phyloP scores from a whole-genome alignment of 257 asterid genomes.

The Mentha longifolia region DNA sequence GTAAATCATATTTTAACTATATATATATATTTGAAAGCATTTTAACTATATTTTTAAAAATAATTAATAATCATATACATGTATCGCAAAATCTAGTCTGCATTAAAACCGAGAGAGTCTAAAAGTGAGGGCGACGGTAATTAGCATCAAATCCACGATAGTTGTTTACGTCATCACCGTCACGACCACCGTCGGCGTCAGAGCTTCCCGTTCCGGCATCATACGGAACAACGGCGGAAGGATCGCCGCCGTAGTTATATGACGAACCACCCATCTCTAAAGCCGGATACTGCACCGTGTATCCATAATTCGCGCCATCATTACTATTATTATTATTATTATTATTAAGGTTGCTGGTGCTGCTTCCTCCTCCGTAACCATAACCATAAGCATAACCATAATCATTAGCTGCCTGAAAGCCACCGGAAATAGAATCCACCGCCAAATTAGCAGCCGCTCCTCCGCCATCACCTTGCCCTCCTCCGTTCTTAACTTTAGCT shows the following conservation, averaged over 20 bases:
- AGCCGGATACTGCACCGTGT: slow-evolving; percentile 3
- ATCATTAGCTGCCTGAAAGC: not conserved
- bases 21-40: too few species aligned
- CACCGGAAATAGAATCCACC: not conserved
- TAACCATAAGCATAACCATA: not conserved
- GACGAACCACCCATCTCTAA: not conserved
- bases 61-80: too few species aligned
- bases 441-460: not conserved
- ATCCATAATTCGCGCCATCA: not conserved
- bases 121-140: not conserved
- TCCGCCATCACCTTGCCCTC: not conserved
- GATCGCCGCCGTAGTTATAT: not conserved
- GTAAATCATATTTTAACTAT: too few species aligned
- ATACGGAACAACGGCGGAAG: not conserved
- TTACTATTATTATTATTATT: too few species aligned
- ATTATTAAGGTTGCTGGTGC: too few species aligned
- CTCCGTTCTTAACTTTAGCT: not conserved
- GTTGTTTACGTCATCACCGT: not conserved
- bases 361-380: not conserved
- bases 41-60: too few species aligned
- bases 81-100: too few species aligned
- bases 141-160: not conserved
- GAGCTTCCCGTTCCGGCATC: not conserved
- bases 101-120: too few species aligned
- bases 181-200: not conserved